These are phyloP conservation scores for Ilyonectria robusta DNA, from an alignment of 2,329 filamentous ascomycete species.

Conservation along the genomic window DNA sequence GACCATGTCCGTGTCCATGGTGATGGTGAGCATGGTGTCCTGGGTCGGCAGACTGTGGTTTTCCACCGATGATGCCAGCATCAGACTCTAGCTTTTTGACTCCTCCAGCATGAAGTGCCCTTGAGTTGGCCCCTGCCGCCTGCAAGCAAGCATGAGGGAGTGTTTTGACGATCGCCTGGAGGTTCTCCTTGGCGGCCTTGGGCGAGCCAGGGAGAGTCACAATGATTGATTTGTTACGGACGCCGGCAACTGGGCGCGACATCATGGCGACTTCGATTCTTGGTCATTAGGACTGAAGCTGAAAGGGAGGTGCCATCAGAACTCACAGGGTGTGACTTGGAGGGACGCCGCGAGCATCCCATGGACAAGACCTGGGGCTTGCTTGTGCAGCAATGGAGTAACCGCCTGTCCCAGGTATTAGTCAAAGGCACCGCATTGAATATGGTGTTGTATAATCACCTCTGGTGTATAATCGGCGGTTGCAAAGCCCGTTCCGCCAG, in stretches of 20 bases:
- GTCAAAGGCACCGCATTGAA: background rate
- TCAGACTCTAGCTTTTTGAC: constrained; percentile 88
- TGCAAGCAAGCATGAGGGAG: constrained; percentile 95
- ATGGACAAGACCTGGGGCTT: constrained; percentile 93
- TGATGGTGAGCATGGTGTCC: constrained; percentile 67
- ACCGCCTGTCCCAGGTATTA: constrained; percentile 73
- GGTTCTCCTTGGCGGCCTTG: constrained; percentile 94
- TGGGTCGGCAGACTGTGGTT: constrained; percentile 52
- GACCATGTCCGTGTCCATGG: constrained; percentile 69
- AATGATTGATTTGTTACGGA: constrained; percentile 85
- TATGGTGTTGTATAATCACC: constrained; percentile 60
- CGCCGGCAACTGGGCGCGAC: constrained; percentile 92
- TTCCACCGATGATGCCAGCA: constrained; percentile 71
- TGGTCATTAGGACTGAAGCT: constrained; percentile 22
- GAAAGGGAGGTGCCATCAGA: background rate
- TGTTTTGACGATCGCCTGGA: constrained; percentile 89
- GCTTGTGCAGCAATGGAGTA: constrained; percentile 82
- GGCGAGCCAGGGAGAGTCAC: constrained; percentile 94
- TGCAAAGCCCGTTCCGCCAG: constrained; percentile 94
- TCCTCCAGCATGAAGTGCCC: constrained; percentile 83
- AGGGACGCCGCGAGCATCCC: constrained; percentile 92
- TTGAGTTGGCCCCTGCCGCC: constrained; percentile 85
- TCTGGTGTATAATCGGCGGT: constrained; percentile 89
- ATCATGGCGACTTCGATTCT: constrained; percentile 86
- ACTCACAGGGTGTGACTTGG: constrained; percentile 88